Conservation (phyloP, 2,329 filamentous ascomycete genomes). For the Fusarium sp. region DNA sequence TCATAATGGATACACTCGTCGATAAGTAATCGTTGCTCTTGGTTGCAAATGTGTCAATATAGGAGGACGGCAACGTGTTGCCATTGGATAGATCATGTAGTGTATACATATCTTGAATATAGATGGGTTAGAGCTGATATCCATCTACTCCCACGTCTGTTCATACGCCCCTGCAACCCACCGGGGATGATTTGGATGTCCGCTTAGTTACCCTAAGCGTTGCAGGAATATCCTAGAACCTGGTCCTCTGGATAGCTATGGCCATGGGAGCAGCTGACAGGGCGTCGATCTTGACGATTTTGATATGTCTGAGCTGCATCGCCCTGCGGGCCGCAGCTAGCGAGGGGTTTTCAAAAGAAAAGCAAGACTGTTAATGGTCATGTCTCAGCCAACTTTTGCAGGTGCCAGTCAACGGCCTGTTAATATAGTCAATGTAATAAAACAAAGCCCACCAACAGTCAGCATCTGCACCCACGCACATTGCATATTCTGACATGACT, state of each 20-base stretch:
- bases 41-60: slow-evolving; percentile 1
- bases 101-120: neutral
- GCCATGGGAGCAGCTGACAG: neutral
- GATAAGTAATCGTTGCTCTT: neutral
- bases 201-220: slow-evolving; percentile 1
- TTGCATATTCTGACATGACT: slow-evolving; percentile 7
- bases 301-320: slow-evolving; percentile 8
- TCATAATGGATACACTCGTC: neutral
- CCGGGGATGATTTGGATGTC: neutral
- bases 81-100: slow-evolving; percentile 17
- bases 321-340: neutral
- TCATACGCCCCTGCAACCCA: neutral
- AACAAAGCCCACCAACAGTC: neutral
- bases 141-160: slow-evolving; percentile 5
- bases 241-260: neutral
- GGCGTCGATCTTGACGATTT: slow-evolving; percentile 18
- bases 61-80: slow-evolving; percentile 1
- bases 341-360: neutral
- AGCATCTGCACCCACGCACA: slow-evolving; percentile 18
- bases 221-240: slow-evolving; percentile 2
- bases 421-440: neutral
- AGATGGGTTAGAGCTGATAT: slow-evolving; percentile 1
- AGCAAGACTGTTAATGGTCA: neutral
- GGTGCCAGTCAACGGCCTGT: neutral
- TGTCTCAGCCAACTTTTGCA: neutral